Conservation (phyloP, 1,284 basidiomycete species). For the Rhodotorula sp. region DNA sequence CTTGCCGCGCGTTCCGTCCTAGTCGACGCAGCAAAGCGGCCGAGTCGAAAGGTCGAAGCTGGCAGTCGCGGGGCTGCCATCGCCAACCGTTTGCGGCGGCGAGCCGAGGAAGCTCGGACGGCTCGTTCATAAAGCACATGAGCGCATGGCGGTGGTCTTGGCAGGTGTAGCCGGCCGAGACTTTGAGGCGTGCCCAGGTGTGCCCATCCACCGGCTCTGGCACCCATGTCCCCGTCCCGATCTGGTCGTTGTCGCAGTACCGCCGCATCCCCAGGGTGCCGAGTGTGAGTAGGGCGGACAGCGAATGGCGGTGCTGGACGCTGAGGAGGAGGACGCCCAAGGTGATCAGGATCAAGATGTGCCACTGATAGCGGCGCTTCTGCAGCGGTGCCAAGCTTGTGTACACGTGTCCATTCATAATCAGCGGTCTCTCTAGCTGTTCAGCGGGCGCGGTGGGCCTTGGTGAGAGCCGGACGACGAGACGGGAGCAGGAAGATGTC, state of each 20-base stretch:
- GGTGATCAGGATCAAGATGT: neutral
- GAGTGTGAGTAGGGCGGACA: too few relatives aligned
- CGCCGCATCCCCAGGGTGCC: neutral
- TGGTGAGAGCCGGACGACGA: too few relatives aligned
- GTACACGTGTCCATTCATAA: too few relatives aligned
- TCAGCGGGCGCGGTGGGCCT: too few relatives aligned
- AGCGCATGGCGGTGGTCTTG: neutral
- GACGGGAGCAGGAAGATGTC: too few relatives aligned
- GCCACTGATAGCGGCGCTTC: neutral
- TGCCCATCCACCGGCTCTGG: neutral
- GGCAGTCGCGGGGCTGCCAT: neutral
- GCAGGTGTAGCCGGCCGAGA: constrained; percentile 4
- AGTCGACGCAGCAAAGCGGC: neutral
- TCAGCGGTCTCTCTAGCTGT: too few relatives aligned
- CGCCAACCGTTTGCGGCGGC: neutral
- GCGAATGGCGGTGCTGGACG: neutral
- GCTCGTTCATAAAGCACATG: neutral
- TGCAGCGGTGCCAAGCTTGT: too few relatives aligned
- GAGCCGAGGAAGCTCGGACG: neutral
- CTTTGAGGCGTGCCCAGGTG: constrained; percentile 2
- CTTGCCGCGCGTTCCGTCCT: neutral
- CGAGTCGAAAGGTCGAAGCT: neutral
- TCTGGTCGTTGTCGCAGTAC: neutral
- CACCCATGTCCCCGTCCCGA: neutral
- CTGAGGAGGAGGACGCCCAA: neutral